Base-by-base conservation (phyloP, 345 rosid genomes). In the Salix arbutifolia region DNA sequence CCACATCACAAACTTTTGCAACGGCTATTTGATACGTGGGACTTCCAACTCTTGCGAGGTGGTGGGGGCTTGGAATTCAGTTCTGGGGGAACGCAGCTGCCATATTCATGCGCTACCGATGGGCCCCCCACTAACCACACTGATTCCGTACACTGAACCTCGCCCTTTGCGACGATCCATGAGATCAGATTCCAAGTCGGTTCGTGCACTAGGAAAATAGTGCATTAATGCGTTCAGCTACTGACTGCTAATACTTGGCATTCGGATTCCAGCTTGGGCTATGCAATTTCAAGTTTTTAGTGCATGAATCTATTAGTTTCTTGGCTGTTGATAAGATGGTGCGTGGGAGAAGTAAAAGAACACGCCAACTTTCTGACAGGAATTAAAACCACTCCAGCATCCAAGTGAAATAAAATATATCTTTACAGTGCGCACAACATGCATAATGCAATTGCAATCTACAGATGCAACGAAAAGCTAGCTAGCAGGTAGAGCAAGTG, bases 11-110 rank as follows among this genome's bases (percentile, higher is more conserved):
- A 30, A 8, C 11, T 33, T 28, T 12, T 33, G 60, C 48, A 37
- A 33, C 69, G 25, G 80, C 62, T 28, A 17, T 16, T 48, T 35
- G 30, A 72, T 68, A 77, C 83, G 82, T 74, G 78, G 80, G 65
- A 31, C 50, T 62, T 42, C 71, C 62, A 2, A 23, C 67, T 71
- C 56, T 50, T 7, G 18, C 38, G 40, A 65, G 30, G 42, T 42
- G 58, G 68, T 67, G 65, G 71, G 65, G 72, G 50, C 23, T 23
- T 21, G 53, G 52, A 35, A 5, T n/a, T 42, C 28, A 1, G 19
- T 5, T 42, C 31, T 25, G 72, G 5, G 62, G 26, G 62, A 56
- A 56, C 11, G 62, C 62, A 56, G 26, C 26, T 33, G 69, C 23
- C 44, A 66, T 35, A 21, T 66, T 66, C 69, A 33, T 66, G n/a